Conservation (phyloP, 495 filamentous ascomycete species). For the Neurospora sp. region DNA sequence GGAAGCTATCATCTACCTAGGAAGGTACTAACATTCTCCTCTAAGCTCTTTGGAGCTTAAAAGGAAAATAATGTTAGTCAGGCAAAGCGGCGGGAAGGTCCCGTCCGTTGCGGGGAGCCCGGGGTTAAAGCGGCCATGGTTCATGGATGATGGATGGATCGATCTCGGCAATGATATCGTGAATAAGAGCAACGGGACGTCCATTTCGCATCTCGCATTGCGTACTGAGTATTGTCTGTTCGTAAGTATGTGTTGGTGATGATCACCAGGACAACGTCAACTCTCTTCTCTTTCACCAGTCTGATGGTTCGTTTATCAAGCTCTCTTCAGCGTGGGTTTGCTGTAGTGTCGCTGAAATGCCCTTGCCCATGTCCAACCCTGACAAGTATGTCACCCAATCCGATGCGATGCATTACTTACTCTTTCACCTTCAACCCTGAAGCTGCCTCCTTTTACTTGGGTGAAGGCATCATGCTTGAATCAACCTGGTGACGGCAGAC, state of each 20-base stretch:
- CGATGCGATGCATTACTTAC: not conserved
- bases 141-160: not conserved
- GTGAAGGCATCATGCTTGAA: not conserved
- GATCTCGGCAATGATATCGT: not conserved
- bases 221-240: not conserved
- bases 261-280: not conserved
- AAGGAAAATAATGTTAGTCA: not conserved
- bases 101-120: not conserved
- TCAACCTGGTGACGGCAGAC: not conserved
- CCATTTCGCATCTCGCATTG: not conserved
- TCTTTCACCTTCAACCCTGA: not conserved
- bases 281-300: not conserved
- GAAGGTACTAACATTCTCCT: not conserved
- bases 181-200: not conserved
- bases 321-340: not conserved
- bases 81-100: not conserved
- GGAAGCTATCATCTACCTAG: not conserved
- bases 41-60: not conserved
- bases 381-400: not conserved
- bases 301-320: not conserved
- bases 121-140: not conserved
- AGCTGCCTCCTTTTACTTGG: not conserved
- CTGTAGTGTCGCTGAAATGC: not conserved
- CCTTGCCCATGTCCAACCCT: not conserved
- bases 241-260: not conserved